A percentile compares a stretch with the other conserved stretches of the same genome.
Evolutionary conservation across 75 land plant genomes (phyloP).

Genomic region (Adiantum capillusveneris): DNA sequence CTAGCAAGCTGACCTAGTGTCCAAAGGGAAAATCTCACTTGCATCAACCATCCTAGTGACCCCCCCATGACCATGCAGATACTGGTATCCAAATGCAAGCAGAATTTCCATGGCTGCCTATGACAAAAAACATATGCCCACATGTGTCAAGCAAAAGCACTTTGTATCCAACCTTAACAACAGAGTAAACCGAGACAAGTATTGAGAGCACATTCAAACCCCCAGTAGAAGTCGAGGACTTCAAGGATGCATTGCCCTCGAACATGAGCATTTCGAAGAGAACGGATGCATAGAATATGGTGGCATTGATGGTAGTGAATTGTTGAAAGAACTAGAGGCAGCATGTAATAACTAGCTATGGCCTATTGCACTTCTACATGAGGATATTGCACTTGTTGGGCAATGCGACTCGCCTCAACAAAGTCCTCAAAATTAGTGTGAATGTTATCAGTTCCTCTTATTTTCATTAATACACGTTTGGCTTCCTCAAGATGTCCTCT

Average conservation of each 20-base stretch:
- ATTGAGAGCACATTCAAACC: slow-evolving; percentile 38
- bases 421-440: slow-evolving; percentile 44
- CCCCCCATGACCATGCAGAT: slow-evolving; percentile 19
- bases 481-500: slow-evolving; percentile 34
- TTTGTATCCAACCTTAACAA: slow-evolving; percentile 42
- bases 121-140: slow-evolving; percentile 28
- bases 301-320: slow-evolving; percentile 82
- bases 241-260: slow-evolving; percentile 25
- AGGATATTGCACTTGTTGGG: slow-evolving; percentile 60
- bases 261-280: slow-evolving; percentile 59
- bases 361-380: slow-evolving; percentile 21
- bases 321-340: slow-evolving; percentile 65
- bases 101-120: slow-evolving; percentile 7
- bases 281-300: slow-evolving; percentile 85
- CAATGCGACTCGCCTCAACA: slow-evolving; percentile 32
- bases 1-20: slow-evolving; percentile 81
- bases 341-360: slow-evolving; percentile 39
- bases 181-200: slow-evolving; percentile 31
- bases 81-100: background rate
- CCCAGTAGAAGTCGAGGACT: slow-evolving; percentile 47
- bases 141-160: slow-evolving; percentile 34
- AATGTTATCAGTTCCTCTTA: slow-evolving; percentile 41
- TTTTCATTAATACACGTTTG: slow-evolving; percentile 22
- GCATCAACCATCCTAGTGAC: slow-evolving; percentile 81
- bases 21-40: slow-evolving; percentile 85